phyloP scores from a whole-genome alignment of 2,329 filamentous ascomycete species.

The Metarhizium guizhouense region DNA sequence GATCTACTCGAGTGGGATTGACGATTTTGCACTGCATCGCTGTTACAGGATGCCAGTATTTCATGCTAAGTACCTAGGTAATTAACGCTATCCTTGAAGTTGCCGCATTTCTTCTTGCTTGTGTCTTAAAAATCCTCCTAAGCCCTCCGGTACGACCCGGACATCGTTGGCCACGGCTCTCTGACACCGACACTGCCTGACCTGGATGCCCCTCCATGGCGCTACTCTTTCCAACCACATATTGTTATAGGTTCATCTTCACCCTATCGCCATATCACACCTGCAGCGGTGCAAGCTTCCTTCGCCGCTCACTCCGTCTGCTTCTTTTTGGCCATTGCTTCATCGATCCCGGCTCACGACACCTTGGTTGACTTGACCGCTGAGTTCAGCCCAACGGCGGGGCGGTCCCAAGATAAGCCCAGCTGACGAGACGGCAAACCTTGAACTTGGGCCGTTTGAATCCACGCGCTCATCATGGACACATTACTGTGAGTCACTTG shows the following conservation, averaged over 20 bases:
- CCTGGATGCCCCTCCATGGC: not conserved
- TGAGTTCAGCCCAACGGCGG: not conserved
- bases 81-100: too few species aligned
- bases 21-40: too few species aligned
- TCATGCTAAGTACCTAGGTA: too few species aligned
- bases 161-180: not conserved
- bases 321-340: not conserved
- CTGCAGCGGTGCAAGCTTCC: not conserved
- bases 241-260: not conserved
- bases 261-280: not conserved
- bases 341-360: not conserved
- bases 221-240: not conserved
- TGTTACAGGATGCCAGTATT: too few species aligned
- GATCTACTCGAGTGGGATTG: too few species aligned
- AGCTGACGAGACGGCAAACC: not conserved
- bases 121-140: not conserved
- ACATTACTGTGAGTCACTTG: slow-evolving; percentile 48
- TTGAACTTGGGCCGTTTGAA: not conserved
- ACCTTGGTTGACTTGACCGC: not conserved
- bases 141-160: not conserved
- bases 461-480: slow-evolving; percentile 36
- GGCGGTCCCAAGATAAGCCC: not conserved
- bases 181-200: not conserved
- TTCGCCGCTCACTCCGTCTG: not conserved
- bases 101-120: too few species aligned